phyloP scores from a whole-genome alignment of 805 yeast genomes.

The Middelhovenomyces tepae region DNA sequence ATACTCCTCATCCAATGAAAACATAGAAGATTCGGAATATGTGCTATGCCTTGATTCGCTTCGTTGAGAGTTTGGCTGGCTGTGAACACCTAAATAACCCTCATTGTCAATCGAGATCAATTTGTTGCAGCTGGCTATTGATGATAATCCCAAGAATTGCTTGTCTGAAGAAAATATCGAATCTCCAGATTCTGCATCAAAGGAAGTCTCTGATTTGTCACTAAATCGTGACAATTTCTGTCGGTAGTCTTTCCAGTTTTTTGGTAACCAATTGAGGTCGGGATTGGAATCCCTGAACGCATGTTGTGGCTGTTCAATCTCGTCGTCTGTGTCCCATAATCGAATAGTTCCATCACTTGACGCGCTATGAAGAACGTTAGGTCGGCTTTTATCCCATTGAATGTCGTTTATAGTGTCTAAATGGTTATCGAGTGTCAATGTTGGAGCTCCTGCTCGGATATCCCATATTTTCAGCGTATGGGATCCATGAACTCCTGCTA shows the following conservation, averaged over 20 bases:
- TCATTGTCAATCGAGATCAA: slow-evolving; percentile 24
- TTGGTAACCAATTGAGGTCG: slow-evolving; percentile 7
- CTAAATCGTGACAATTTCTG: slow-evolving; percentile 18
- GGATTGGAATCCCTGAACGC: too few relatives aligned
- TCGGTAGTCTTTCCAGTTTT: slow-evolving; percentile 22
- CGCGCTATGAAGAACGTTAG: slow-evolving; percentile 40
- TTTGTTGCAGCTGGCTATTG: slow-evolving; percentile 6
- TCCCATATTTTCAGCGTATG: slow-evolving; percentile 66
- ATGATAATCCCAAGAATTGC: slow-evolving; percentile 21
- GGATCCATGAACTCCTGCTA: slow-evolving; percentile 56
- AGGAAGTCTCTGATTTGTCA: too few relatives aligned
- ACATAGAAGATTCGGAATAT: too few relatives aligned
- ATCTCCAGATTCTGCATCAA: too few relatives aligned
- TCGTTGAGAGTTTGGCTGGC: too few relatives aligned
- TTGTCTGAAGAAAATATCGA: slow-evolving; percentile 21
- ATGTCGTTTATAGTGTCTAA: slow-evolving; percentile 44
- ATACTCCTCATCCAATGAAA: slow-evolving; percentile 5
- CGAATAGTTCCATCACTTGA: slow-evolving; percentile 59
- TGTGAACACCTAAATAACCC: slow-evolving; percentile 28
- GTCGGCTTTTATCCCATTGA: slow-evolving; percentile 45
- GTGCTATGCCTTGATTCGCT: too few relatives aligned
- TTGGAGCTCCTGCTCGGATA: slow-evolving; percentile 48
- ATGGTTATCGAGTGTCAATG: slow-evolving; percentile 49
- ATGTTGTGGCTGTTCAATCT: too few relatives aligned
- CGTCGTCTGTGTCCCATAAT: slow-evolving; percentile 64